These are phyloP conservation scores for Hygrocybe coccinea DNA, from an alignment of 768 basidiomycete species.

Conservation along the genomic window DNA sequence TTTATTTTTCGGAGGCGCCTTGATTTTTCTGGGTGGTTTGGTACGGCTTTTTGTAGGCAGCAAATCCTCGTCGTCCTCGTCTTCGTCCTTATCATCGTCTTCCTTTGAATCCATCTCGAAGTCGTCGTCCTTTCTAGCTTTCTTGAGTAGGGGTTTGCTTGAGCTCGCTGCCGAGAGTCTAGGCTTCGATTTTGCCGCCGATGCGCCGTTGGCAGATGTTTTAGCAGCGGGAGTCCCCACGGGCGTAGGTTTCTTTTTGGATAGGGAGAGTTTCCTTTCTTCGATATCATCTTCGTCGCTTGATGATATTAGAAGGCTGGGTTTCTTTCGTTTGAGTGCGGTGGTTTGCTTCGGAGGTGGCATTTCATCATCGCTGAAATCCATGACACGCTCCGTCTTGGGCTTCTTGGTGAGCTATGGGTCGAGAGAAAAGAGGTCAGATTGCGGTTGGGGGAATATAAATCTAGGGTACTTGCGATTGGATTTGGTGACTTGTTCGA, in stretches of 20 bases:
- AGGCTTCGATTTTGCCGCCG: conserved; percentile 6
- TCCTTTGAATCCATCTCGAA: conserved; percentile 5
- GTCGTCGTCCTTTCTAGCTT: conserved; percentile 11
- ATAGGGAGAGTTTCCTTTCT: conserved; percentile 13
- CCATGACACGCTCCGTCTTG: conserved; percentile 20
- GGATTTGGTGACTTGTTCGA: neutral
- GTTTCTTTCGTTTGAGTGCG: conserved; percentile 30
- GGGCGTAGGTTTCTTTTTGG: conserved; percentile 20
- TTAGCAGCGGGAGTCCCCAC: neutral
- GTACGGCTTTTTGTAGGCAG: neutral
- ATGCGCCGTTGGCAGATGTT: neutral
- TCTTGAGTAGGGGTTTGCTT: conserved; percentile 3
- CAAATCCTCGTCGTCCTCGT: no score
- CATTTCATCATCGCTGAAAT: conserved; percentile 23
- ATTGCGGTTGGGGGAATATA: neutral
- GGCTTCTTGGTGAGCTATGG: neutral
- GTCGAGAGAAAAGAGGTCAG: neutral
- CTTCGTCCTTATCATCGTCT: no score
- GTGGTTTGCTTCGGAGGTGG: conserved; percentile 10
- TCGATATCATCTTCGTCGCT: conserved; percentile 40
- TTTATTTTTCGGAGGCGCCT: conserved; percentile 14
- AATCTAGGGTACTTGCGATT: neutral
- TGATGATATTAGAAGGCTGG: conserved; percentile 24
- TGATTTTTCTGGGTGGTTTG: conserved; percentile 25
- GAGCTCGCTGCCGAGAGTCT: conserved; percentile 6